A percentile compares a stretch with the other conserved stretches of the same genome.
These are phyloP conservation scores for Prunus mongolica DNA, from an alignment of 306 rosid genomes.

Conservation along the genomic window DNA sequence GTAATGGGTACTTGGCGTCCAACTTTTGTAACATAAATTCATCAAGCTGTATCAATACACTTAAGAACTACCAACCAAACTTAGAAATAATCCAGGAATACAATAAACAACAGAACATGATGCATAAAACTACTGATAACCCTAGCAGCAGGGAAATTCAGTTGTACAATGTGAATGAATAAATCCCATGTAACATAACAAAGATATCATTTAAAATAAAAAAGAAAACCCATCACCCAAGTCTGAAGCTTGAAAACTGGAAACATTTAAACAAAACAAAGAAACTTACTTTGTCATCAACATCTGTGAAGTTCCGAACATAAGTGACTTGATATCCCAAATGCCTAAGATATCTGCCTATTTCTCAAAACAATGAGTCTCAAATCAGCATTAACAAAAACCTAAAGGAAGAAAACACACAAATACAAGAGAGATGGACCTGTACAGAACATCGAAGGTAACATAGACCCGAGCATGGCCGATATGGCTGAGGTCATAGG, in stretches of 20 bases:
- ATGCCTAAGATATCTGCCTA: conserved; percentile 93
- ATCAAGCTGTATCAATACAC: neutral
- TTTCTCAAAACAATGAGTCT: conserved; percentile 15
- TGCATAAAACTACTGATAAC: neutral
- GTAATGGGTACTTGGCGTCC: conserved; percentile 47
- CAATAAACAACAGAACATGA: neutral
- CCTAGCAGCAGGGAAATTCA: neutral
- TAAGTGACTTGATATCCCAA: conserved; percentile 77
- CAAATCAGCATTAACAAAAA: neutral
- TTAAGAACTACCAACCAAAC: conserved; percentile 7
- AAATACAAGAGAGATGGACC: conserved; percentile 36
- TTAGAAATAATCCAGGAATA: neutral
- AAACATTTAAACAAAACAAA: neutral
- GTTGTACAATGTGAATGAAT: neutral
- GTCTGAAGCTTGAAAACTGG: neutral
- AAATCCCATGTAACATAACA: neutral
- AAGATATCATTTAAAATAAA: neutral
- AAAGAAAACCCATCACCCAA: conserved; percentile 8
- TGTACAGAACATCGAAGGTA: conserved; percentile 86
- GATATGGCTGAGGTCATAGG: conserved; percentile 92
- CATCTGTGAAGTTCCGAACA: conserved; percentile 97
- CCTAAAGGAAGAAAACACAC: neutral
- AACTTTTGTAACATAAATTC: conserved; percentile 8
- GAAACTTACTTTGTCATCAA: conserved; percentile 83
- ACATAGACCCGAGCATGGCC: conserved; percentile 97